Base-by-base conservation (phyloP, 805 yeast species). In the Monosporozyma yasuniensis region DNA sequence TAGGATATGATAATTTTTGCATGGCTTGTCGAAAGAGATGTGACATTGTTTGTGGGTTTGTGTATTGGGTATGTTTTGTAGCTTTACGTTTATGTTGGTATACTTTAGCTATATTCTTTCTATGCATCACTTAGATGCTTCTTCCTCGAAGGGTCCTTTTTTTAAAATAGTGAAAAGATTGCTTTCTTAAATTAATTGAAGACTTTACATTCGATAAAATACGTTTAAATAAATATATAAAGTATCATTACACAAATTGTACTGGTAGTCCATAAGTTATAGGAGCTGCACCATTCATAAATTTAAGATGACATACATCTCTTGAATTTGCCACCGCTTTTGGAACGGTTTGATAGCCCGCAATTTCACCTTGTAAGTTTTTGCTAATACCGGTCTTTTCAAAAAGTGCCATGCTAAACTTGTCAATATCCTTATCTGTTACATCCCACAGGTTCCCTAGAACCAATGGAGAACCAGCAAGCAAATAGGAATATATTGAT, bases 381-480 rank as follows among this genome's bases (percentile, higher is more conserved):
- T 58, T 63, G 43, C 75, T 61, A 12, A 87, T 61, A 0, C 93
- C 93, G 83, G 93, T 83, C 52, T 73, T 71, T 2, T 74, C 73
- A 55, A 93, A 75, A 37, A 87, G 63, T 2, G 77, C 70, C 9
- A 74, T 52, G 22, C 87, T 83, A 57, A 90, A 88, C 57, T 74
- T 75, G 65, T 93, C 98, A 47, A 88, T 87, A 64, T 93, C 99
- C 56, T 86, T 89, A 66, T 93, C 98, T 0, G 98, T 93, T 4
- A 93, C 97, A 65, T 89, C 96, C 99, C 99, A 93, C 50, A 93
- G 67, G 59, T 87, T 88, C 0, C 87, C 96, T 35, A 93, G 68
- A 1, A 88, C 75, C 80, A 85, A 75, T 0, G 96, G 93, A 45
- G 87, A 78, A 0, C 96, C 95, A 21, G 89, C 93, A 9, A 77